Evolutionary conservation across 2,329 filamentous ascomycete species (phyloP), one percentile per base, ranked within the genome.

Genomic region (Biscogniauxia mediterranea): DNA sequence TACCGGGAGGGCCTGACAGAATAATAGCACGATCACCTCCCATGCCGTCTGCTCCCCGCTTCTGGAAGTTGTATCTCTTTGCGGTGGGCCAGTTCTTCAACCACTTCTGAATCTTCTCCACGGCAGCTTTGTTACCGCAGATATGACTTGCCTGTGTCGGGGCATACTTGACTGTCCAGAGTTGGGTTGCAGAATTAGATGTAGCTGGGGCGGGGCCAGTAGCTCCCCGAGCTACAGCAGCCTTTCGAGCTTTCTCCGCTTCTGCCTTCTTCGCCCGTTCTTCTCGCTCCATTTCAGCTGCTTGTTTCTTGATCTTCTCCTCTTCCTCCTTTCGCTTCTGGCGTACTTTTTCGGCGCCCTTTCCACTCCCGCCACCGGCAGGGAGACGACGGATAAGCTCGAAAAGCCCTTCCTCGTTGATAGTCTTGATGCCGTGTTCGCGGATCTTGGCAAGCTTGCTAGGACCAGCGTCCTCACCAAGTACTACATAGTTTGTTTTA

Each of bases 81-180:
- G 86, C 87, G 73, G 90, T 91, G 20, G 85, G 85, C 87, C 94
- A 99, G 65, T 88, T 88, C 60, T 87, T 87, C 57, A 99, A 81
- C 95, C 95, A 99, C 26, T 79, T 82, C 71, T 96, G 92, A 11
- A 99, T 89, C 73, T 90, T 96, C 73, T 98, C 93, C 0, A 99
- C 94, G 28, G 89, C 86, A 1, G 79, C 83, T 76, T 98, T 98
- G 78, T 99, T 99, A 65, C 95, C 95, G 74, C 94, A 98, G 54
- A 99, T 97, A 73, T 97, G 93, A 61, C 79, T 89, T 52, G 96
- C 81, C 58, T 89, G 85, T 1, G 90, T 91, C 2, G 95, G 95
- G 0, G 95, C 95, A 76, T 99, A 98, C 70, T 97, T 98, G 52
- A 89, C 91, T 1, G 95, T 99, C 90, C 95, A 96, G 1, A 99